Evolutionary conservation across 495 filamentous ascomycete genomes (phyloP), one percentile per base, ranked within the genome.

Genomic region (Stereocaulon alpinum): DNA sequence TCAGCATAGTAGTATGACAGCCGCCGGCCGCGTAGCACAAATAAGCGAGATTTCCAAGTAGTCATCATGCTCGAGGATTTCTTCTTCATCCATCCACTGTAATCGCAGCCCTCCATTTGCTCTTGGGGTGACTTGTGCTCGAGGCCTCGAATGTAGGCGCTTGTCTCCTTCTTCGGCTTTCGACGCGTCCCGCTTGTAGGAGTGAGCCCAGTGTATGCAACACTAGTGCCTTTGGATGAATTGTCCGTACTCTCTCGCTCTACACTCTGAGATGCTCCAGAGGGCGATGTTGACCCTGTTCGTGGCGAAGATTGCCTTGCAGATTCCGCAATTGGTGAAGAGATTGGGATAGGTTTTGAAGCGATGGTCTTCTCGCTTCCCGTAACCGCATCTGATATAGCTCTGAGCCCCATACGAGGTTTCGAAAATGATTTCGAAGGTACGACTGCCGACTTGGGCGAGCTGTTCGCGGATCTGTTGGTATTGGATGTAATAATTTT

Each of bases 61-160:
- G 89, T 87, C 87, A 96, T 94, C 52, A 96, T 75, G 63, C 93
- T 93, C 3, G 89, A 89, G 50, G 89, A 95, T 66, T 91, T 85
- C 80, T 99, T 99, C 77, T 95, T 97, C 94, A 99, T 99, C 94
- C 94, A 99, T 27, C 94, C 94, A 63, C 84, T 90, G 67, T 91
- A 99, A 66, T 99, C 93, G 49, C 89, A 92, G 56, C 82, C 85
- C 55, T 80, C 74, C 72, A 96, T 91, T 61, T 93, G 89, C 68
- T 95, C 88, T 52, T 82, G 77, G 0, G 94, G 94, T 0, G 81
- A 74, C 63, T 91, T 87, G 72, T 89, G 88, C 66, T 87, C 82
- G 20, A 97, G 74, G 3, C 94, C 94, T 15, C 87, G 86, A 15
- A 82, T 87, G 73, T 96, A 97, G 6, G 94, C 93, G 67, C 89